These are phyloP conservation scores for Pleurotus tuoliensis DNA, from an alignment of 768 basidiomycete species.

Conservation along the genomic window DNA sequence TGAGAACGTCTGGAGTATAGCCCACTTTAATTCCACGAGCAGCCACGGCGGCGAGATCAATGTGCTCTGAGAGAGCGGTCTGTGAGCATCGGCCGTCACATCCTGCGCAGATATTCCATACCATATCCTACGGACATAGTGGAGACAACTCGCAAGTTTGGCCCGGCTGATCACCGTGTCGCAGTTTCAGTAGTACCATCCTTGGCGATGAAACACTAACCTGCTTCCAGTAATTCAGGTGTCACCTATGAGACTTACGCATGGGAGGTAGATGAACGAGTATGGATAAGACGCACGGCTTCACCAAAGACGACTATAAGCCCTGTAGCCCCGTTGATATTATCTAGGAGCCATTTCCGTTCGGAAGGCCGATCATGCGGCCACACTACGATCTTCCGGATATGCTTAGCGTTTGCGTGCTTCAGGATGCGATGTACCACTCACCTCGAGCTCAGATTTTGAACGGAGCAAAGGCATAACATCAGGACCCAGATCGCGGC, in stretches of 20 bases:
- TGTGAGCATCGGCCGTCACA: neutral
- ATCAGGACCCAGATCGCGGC: slow-evolving; percentile 58
- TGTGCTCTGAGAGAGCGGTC: slow-evolving; percentile 62
- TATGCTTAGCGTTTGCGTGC: neutral
- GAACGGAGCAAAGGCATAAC: slow-evolving; percentile 53
- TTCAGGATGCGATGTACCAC: slow-evolving; percentile 3
- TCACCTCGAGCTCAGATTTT: slow-evolving; percentile 53
- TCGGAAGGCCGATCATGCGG: slow-evolving; percentile 51
- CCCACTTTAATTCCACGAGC: slow-evolving; percentile 70
- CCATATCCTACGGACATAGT: slow-evolving; percentile 85
- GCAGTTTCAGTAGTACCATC: neutral
- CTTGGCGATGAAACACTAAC: slow-evolving; percentile 19
- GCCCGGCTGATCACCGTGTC: slow-evolving; percentile 51
- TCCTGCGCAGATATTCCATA: slow-evolving; percentile 23
- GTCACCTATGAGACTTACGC: slow-evolving; percentile 49
- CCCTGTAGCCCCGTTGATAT: slow-evolving; percentile 63
- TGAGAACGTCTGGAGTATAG: slow-evolving; percentile 92
- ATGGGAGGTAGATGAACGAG: no score
- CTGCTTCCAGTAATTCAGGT: slow-evolving; percentile 63
- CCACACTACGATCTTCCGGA: slow-evolving; percentile 38
- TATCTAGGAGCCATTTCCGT: slow-evolving; percentile 69
- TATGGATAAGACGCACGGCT: slow-evolving; percentile 30
- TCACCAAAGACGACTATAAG: slow-evolving; percentile 66
- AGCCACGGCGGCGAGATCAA: slow-evolving; percentile 58
- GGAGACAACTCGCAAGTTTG: slow-evolving; percentile 75